phyloP scores from a whole-genome alignment of 495 filamentous ascomycete species.

The Hypoxylon fragiforme region DNA sequence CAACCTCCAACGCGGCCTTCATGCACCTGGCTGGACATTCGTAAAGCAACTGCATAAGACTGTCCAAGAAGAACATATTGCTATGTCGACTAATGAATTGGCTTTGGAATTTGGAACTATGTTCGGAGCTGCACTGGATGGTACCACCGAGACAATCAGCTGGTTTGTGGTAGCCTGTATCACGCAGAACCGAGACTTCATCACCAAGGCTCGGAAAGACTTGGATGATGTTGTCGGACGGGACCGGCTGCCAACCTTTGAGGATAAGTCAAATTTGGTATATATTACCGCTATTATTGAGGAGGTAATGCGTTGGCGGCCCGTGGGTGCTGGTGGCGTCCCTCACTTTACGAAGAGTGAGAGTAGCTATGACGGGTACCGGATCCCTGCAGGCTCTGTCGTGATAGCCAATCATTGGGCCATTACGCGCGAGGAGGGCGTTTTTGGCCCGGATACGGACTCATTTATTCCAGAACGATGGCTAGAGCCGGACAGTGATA shows the following conservation, averaged over 20 bases:
- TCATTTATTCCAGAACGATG: constrained; percentile 49
- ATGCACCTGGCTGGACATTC: constrained; percentile 9
- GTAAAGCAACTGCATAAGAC: constrained; percentile 4
- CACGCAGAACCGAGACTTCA: constrained; percentile 14
- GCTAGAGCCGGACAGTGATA: constrained; percentile 38
- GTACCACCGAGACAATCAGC: constrained; percentile 15
- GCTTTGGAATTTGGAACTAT: constrained; percentile 33
- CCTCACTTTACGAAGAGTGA: constrained; percentile 54
- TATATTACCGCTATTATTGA: constrained; percentile 43
- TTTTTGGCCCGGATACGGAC: constrained; percentile 55
- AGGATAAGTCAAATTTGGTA: constrained; percentile 48
- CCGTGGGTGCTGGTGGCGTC: constrained; percentile 54
- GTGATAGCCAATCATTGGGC: constrained; percentile 56
- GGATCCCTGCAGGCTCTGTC: constrained; percentile 45
- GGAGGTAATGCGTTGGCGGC: constrained; percentile 58
- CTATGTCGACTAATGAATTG: constrained; percentile 18
- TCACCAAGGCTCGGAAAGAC: constrained; percentile 46
- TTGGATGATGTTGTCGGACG: constrained; percentile 51
- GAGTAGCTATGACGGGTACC: constrained; percentile 48
- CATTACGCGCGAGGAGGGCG: constrained; percentile 52
- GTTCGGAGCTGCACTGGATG: constrained; percentile 30
- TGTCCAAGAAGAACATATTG: background rate
- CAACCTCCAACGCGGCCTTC: constrained; percentile 2
- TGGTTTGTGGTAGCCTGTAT: constrained; percentile 30
- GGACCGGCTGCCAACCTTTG: constrained; percentile 48